A percentile compares a stretch with the other conserved stretches of the same genome.
phyloP scores from a whole-genome alignment of 176 grass and related monocot species.

The Rhynchospora breviuscula region DNA sequence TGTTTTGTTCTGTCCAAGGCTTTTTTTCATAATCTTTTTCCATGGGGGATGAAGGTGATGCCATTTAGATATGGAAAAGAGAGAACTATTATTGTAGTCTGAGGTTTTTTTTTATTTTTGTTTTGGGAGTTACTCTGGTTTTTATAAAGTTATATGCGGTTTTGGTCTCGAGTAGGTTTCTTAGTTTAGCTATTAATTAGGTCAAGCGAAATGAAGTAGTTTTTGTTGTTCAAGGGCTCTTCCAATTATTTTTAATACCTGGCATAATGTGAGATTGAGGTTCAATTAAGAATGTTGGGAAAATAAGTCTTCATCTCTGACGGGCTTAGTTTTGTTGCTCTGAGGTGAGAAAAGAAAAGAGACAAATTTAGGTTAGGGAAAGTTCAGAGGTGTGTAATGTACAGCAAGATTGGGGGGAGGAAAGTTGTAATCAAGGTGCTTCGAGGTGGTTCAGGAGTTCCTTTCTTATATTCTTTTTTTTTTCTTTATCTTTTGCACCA shows the following conservation, averaged over 20 bases:
- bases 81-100: neutral
- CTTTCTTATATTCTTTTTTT: neutral
- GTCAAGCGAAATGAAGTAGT: neutral
- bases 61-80: neutral
- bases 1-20: neutral
- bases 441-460: neutral
- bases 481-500: neutral
- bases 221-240: neutral
- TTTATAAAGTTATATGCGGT: neutral
- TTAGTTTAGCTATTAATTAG: constrained; percentile 3
- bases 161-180: constrained; percentile 10
- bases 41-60: neutral
- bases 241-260: neutral
- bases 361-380: neutral
- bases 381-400: constrained; percentile 11
- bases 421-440: neutral
- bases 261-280: neutral
- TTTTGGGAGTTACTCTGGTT: neutral
- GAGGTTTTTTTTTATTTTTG: too few species aligned
- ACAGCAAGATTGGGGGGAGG: neutral
- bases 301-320: neutral
- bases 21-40: neutral
- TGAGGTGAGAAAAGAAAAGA: neutral
- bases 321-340: constrained; percentile 17
- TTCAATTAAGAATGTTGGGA: neutral